Conservation (phyloP, 805 yeast species). For the Candida xiaguanensis region DNA sequence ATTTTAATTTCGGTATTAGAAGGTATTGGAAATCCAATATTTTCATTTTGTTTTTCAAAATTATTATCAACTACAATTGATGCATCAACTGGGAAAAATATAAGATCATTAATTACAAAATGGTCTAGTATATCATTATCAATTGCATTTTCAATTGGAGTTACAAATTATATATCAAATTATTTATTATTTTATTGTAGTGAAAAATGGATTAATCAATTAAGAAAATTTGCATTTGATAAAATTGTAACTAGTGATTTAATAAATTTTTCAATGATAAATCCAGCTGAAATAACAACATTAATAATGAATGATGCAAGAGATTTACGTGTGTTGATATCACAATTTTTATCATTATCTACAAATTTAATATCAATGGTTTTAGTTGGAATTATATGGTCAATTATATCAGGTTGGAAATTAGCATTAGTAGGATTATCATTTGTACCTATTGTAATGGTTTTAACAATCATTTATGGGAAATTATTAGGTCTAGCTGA, state of each 20-base stretch:
- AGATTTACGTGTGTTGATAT: slow-evolving; percentile 63
- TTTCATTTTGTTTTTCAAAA: slow-evolving; percentile 74
- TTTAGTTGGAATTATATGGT: slow-evolving; percentile 69
- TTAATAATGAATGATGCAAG: slow-evolving; percentile 78
- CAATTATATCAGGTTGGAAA: slow-evolving; percentile 79
- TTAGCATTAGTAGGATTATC: slow-evolving; percentile 79
- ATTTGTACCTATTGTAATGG: slow-evolving; percentile 60
- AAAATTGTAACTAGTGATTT: slow-evolving; percentile 50
- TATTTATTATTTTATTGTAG: slow-evolving; percentile 53
- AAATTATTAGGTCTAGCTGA: slow-evolving; percentile 52
- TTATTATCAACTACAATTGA: slow-evolving; percentile 64
- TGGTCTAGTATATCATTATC: slow-evolving; percentile 71
- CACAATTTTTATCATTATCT: slow-evolving; percentile 56
- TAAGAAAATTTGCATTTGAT: slow-evolving; percentile 49
- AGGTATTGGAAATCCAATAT: slow-evolving; percentile 69
- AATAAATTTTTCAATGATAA: slow-evolving; percentile 44
- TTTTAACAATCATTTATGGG: slow-evolving; percentile 53
- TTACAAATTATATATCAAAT: slow-evolving; percentile 48
- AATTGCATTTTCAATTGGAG: slow-evolving; percentile 63
- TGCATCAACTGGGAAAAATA: slow-evolving; percentile 23
- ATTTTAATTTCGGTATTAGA: slow-evolving; percentile 47
- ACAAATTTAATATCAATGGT: slow-evolving; percentile 54
- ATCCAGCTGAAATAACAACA: slow-evolving; percentile 56
- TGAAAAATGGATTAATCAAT: slow-evolving; percentile 60
- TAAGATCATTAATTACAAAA: slow-evolving; percentile 33